Conservation (phyloP, 768 basidiomycete species). For the Tricholoma furcatifolium region DNA sequence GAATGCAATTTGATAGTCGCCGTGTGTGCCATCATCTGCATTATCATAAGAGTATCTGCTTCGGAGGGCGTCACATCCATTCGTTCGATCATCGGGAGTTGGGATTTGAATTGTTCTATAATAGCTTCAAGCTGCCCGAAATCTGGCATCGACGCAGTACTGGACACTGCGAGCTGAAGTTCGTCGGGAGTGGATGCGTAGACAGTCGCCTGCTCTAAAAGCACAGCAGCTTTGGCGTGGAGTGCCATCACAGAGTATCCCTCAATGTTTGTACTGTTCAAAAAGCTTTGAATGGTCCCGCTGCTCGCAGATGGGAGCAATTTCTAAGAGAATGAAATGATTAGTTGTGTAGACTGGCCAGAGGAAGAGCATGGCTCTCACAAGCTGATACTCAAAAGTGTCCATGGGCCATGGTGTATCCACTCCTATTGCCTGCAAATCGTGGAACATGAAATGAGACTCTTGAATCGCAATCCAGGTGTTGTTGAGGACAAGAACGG, state of each 20-base stretch:
- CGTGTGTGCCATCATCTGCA: constrained; percentile 30
- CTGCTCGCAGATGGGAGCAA: constrained; percentile 14
- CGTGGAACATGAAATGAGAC: constrained; percentile 41
- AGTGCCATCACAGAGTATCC: constrained; percentile 24
- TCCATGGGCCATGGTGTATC: constrained; percentile 37
- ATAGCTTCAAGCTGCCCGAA: constrained; percentile 13
- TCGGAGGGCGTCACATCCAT: constrained; percentile 16
- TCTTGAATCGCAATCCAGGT: constrained; percentile 45
- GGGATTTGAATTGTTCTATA: constrained; percentile 21
- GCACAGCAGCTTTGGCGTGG: constrained; percentile 29
- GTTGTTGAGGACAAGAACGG: constrained; percentile 39
- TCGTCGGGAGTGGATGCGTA: constrained; percentile 3
- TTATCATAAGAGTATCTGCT: constrained; percentile 25
- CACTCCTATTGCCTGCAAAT: constrained; percentile 28
- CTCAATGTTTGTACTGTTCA: constrained; percentile 22
- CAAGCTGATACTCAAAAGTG: constrained; percentile 15
- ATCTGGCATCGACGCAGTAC: constrained; percentile 4
- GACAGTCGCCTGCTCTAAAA: constrained; percentile 31
- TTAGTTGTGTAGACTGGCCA: not conserved
- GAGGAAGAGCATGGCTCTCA: not conserved
- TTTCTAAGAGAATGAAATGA: constrained; percentile 11
- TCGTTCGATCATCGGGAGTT: constrained; percentile 20
- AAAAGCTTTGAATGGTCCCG: constrained; percentile 27
- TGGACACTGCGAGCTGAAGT: constrained; percentile 5
- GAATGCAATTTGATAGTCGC: constrained; percentile 30